phyloP scores from a whole-genome alignment of 805 yeast species.

The Metschnikowia santaceciliae region DNA sequence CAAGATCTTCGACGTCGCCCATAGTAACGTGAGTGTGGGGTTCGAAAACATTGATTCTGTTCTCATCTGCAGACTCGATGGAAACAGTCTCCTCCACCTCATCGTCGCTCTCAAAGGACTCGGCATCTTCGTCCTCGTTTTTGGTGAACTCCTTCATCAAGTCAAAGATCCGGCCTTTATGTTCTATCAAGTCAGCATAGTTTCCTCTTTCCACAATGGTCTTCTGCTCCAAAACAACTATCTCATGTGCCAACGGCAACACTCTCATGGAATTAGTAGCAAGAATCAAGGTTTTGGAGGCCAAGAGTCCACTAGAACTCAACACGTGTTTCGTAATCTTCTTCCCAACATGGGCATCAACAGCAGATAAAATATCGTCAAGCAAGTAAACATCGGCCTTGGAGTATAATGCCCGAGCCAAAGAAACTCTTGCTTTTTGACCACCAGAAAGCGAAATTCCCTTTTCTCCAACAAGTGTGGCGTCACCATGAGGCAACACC shows the following conservation, averaged over 20 bases:
- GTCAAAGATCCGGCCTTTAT: slow-evolving; percentile 30
- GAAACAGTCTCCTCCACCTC: slow-evolving; percentile 8
- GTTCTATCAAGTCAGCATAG: slow-evolving; percentile 45
- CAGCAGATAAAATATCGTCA: slow-evolving; percentile 69
- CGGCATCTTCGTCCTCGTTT: slow-evolving; percentile 15
- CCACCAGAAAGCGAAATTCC: slow-evolving; percentile 62
- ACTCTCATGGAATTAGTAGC: slow-evolving; percentile 58
- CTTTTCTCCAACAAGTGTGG: slow-evolving; percentile 55
- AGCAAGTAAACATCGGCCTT: slow-evolving; percentile 54
- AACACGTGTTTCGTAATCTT: slow-evolving; percentile 48
- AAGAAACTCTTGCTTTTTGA: slow-evolving; percentile 58
- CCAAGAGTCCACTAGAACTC: slow-evolving; percentile 46
- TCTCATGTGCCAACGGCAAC: slow-evolving; percentile 53
- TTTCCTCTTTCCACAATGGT: slow-evolving; percentile 55
- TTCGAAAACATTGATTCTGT: slow-evolving; percentile 3
- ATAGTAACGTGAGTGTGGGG: slow-evolving; percentile 18
- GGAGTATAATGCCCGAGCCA: slow-evolving; percentile 68
- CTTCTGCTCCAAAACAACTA: slow-evolving; percentile 54
- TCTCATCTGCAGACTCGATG: slow-evolving; percentile 8
- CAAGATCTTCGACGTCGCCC: slow-evolving; percentile 18
- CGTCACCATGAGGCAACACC: slow-evolving; percentile 50
- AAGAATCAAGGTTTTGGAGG: slow-evolving; percentile 49
- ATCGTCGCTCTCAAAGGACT: slow-evolving; percentile 11
- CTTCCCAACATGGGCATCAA: slow-evolving; percentile 66
- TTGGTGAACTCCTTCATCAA: slow-evolving; percentile 31